phyloP scores from a whole-genome alignment of 2,329 filamentous ascomycete species.

The Colletotrichum falcatum region DNA sequence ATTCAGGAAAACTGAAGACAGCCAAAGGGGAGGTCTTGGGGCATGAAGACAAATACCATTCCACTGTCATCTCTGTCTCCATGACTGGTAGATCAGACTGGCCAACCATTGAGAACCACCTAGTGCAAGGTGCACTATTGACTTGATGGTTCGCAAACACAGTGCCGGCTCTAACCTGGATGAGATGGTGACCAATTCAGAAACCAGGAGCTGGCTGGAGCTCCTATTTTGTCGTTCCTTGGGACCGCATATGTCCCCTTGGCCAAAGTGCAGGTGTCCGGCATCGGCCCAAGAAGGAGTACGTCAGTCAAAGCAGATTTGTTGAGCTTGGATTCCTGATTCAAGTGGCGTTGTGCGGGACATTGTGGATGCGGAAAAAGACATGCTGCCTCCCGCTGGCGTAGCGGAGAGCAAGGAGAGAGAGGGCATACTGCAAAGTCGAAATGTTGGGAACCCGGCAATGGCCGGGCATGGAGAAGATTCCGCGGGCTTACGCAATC shows the following conservation, averaged over 20 bases:
- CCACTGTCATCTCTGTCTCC: neutral
- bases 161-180: no score
- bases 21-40: no score
- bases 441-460: neutral
- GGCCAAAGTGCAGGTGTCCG: neutral
- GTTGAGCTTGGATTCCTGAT: neutral
- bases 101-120: neutral
- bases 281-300: neutral
- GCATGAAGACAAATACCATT: neutral
- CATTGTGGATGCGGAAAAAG: neutral
- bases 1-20: neutral
- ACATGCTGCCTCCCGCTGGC: no score
- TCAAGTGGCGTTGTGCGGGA: neutral
- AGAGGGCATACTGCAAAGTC: neutral
- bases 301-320: neutral
- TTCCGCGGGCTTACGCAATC: neutral
- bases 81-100: no score
- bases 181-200: neutral
- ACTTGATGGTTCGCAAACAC: accelerated
- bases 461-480: neutral
- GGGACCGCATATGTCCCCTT: neutral
- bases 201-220: neutral
- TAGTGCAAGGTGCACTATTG: neutral
- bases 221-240: neutral
- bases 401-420: no score